These are phyloP conservation scores for Lophiostoma macrostomum DNA, from an alignment of 495 filamentous ascomycete genomes.

Conservation along the genomic window DNA sequence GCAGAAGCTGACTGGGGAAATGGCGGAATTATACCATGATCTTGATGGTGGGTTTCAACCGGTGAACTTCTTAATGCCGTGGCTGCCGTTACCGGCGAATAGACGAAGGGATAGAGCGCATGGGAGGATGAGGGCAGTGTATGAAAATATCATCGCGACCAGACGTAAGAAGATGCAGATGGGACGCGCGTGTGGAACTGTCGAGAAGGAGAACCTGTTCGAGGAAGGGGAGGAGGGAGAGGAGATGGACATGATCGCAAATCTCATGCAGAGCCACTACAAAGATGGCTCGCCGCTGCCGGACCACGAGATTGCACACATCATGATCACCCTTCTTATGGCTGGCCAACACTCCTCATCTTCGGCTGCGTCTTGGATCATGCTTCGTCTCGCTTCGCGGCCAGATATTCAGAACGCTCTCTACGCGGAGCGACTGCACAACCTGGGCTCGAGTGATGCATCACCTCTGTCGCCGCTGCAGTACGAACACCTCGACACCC, in stretches of 20 bases:
- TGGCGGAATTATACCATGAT: slow-evolving; percentile 76
- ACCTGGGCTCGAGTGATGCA: slow-evolving; percentile 51
- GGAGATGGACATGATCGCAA: slow-evolving; percentile 73
- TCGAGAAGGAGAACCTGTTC: too few species aligned
- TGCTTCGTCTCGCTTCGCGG: slow-evolving; percentile 70
- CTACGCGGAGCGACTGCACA: slow-evolving; percentile 66
- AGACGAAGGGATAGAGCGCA: slow-evolving; percentile 75
- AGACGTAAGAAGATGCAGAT: too few species aligned
- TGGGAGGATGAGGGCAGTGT: slow-evolving; percentile 68
- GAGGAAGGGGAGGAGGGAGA: slow-evolving; percentile 37
- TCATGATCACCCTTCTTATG: slow-evolving; percentile 91
- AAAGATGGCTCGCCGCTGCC: slow-evolving; percentile 68
- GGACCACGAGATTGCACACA: slow-evolving; percentile 80
- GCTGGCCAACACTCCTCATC: slow-evolving; percentile 86
- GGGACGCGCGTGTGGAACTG: slow-evolving; percentile 46
- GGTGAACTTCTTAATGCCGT: slow-evolving; percentile 82
- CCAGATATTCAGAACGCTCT: slow-evolving; percentile 72
- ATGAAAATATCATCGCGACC: slow-evolving; percentile 77
- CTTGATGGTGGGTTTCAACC: slow-evolving; percentile 81
- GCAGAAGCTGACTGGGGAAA: slow-evolving; percentile 66
- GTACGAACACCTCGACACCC: slow-evolving; percentile 65
- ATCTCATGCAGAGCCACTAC: slow-evolving; percentile 76
- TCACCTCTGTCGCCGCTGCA: slow-evolving; percentile 57
- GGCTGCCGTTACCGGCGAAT: slow-evolving; percentile 83
- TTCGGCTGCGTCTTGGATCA: slow-evolving; percentile 75